These are phyloP conservation scores for Aureobasidium namibiae DNA, from an alignment of 2,329 filamentous ascomycete species.

Conservation along the genomic window DNA sequence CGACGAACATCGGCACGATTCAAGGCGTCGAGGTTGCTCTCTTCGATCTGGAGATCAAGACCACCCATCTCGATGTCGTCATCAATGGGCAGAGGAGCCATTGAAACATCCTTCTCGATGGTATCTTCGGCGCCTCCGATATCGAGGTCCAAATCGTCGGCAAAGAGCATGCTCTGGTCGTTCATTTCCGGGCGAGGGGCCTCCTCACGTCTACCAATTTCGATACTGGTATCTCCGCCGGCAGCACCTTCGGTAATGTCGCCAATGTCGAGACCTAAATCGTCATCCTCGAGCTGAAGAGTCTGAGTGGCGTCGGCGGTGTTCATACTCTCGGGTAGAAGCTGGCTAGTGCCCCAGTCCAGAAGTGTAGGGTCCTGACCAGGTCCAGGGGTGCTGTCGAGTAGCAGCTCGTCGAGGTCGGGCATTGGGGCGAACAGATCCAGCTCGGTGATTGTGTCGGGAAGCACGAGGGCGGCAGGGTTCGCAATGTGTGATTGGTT, in stretches of 20 bases:
- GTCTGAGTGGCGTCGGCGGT: constrained; percentile 27
- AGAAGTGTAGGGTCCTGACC: constrained; percentile 36
- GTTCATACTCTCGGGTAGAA: constrained; percentile 61
- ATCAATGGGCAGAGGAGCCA: constrained; percentile 17
- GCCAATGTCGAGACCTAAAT: constrained; percentile 58
- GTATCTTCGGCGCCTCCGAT: constrained; percentile 29
- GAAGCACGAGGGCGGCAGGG: constrained; percentile 77
- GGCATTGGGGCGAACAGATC: constrained; percentile 73
- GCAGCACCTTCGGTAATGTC: constrained; percentile 29
- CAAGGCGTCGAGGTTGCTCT: constrained; percentile 30
- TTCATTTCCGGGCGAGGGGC: constrained; percentile 47
- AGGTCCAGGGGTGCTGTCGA: constrained; percentile 23
- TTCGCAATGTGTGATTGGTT: constrained; percentile 65
- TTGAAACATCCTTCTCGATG: constrained; percentile 16
- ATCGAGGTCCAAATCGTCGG: constrained; percentile 49
- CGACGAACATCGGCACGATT: constrained; percentile 34
- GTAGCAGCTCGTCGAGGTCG: constrained; percentile 73
- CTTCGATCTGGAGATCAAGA: constrained; percentile 28
- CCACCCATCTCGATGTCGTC: constrained; percentile 39
- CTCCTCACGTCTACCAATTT: constrained; percentile 82
- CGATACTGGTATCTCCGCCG: constrained; percentile 51
- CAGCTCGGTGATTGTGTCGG: constrained; percentile 86
- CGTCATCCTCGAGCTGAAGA: constrained; percentile 46
- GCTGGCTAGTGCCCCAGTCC: constrained; percentile 64
- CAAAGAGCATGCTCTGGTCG: constrained; percentile 46